Percentiles rank a stretch among this genome's conserved stretches.
These are phyloP conservation scores for Posidonia oceanica DNA, from an alignment of 116 monocot species.

Conservation along the genomic window DNA sequence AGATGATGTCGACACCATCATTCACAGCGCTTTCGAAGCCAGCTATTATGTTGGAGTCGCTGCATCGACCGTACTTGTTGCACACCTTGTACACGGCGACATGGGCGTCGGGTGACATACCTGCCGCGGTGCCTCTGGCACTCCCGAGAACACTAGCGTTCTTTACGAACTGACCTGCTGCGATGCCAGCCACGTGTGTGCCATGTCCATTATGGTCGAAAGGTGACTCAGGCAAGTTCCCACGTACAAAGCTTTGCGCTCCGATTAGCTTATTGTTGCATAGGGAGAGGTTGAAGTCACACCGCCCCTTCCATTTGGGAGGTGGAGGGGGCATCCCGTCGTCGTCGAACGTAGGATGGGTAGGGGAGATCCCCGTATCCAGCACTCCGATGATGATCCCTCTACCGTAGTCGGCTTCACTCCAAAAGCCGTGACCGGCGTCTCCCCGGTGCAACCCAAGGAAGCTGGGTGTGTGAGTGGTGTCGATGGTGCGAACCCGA, in stretches of 20 bases:
- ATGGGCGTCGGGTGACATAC: slow-evolving; percentile 21
- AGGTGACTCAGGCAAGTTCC: background rate
- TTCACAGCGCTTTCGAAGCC: slow-evolving; percentile 27
- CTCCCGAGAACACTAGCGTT: slow-evolving; percentile 6
- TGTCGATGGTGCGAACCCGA: slow-evolving; percentile 8
- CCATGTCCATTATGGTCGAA: slow-evolving; percentile 2
- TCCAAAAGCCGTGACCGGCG: slow-evolving; percentile 13
- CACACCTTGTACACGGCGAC: slow-evolving; percentile 19
- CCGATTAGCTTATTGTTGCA: slow-evolving; percentile 18
- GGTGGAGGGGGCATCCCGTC: slow-evolving; percentile 34
- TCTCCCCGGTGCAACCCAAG: slow-evolving; percentile 15
- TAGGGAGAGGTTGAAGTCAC: background rate
- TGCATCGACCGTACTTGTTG: background rate
- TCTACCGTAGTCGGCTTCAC: slow-evolving; percentile 13
- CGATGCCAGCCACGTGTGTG: slow-evolving; percentile 4
- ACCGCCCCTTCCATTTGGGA: slow-evolving; percentile 31
- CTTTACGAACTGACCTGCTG: slow-evolving; percentile 1
- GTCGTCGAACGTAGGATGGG: slow-evolving; percentile 42
- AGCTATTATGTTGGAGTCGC: slow-evolving; percentile 9
- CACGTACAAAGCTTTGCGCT: background rate
- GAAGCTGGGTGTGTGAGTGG: slow-evolving; percentile 52
- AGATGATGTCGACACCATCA: slow-evolving; percentile 41
- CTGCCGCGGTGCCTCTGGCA: slow-evolving; percentile 6
- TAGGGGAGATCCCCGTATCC: slow-evolving; percentile 22
- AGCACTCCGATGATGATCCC: slow-evolving; percentile 24